phyloP scores from a whole-genome alignment of 176 grass and related monocot species.

The Olyra latifolia region DNA sequence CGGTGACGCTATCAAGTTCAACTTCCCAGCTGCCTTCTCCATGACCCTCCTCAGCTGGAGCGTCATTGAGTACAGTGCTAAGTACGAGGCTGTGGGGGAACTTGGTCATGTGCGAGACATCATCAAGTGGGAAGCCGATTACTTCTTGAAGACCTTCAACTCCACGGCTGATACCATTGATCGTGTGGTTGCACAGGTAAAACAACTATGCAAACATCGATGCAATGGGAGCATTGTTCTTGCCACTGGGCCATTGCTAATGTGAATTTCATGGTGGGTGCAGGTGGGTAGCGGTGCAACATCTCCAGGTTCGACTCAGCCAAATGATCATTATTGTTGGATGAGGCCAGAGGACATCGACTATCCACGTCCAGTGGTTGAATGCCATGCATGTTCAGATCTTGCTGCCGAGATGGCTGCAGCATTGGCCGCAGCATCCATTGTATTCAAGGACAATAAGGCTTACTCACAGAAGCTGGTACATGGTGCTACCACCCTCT shows the following conservation, averaged over 20 bases:
- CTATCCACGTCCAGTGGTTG: slow-evolving; percentile 68
- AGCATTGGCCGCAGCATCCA: slow-evolving; percentile 79
- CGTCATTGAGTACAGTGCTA: slow-evolving; percentile 87
- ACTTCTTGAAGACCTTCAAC: slow-evolving; percentile 97
- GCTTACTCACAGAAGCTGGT: slow-evolving; percentile 90
- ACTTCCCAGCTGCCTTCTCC: slow-evolving; percentile 82
- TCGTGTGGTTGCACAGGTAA: slow-evolving; percentile 64
- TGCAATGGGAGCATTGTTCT: not conserved
- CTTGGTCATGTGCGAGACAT: slow-evolving; percentile 75
- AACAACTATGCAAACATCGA: not conserved
- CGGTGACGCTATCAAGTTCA: slow-evolving; percentile 77
- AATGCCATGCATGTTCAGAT: slow-evolving; percentile 73
- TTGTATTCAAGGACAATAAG: slow-evolving; percentile 96
- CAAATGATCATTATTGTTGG: slow-evolving; percentile 93
- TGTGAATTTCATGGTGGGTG: slow-evolving; percentile 17
- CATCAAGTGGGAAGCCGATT: slow-evolving; percentile 85
- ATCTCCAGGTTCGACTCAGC: slow-evolving; percentile 49
- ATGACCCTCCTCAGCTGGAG: slow-evolving; percentile 97
- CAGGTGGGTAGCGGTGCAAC: slow-evolving; percentile 66
- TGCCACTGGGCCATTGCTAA: slow-evolving; percentile 15
- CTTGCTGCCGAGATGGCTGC: slow-evolving; percentile 91
- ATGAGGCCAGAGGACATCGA: slow-evolving; percentile 88
- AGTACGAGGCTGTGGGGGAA: slow-evolving; percentile 81
- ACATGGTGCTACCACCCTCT: slow-evolving; percentile 80
- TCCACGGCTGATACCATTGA: slow-evolving; percentile 73